A percentile compares a stretch with the other conserved stretches of the same genome.
phyloP scores from a whole-genome alignment of 495 filamentous ascomycete genomes.

The Neurospora sp. region DNA sequence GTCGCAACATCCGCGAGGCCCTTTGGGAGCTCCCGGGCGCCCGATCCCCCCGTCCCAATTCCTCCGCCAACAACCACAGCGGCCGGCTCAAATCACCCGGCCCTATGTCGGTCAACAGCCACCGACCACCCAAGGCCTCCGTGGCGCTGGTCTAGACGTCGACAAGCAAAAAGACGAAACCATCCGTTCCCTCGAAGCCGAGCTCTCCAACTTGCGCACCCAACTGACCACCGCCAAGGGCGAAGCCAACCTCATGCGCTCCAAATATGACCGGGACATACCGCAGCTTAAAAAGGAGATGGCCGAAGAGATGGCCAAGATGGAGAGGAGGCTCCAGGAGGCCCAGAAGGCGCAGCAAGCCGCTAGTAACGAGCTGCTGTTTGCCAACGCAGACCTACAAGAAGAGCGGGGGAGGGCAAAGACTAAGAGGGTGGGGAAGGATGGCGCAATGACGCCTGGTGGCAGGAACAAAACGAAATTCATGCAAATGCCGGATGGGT shows the following conservation, averaged over 20 bases:
- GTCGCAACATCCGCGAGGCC: conserved; percentile 13
- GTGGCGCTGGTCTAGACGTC: background rate
- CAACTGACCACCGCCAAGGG: conserved; percentile 37
- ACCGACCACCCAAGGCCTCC: conserved; percentile 6
- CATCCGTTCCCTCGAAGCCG: conserved; percentile 18
- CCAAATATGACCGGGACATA: conserved; percentile 39
- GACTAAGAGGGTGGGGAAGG: conserved; percentile 21
- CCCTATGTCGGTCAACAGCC: conserved; percentile 7
- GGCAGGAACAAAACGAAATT: conserved; percentile 32
- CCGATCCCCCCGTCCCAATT: conserved; percentile 18
- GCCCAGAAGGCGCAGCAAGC: conserved; percentile 36
- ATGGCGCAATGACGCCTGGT: conserved; percentile 31
- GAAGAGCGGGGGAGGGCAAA: conserved; percentile 36
- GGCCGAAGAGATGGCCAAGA: conserved; percentile 36
- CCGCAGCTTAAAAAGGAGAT: conserved; percentile 32
- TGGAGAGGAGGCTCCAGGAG: conserved; percentile 35
- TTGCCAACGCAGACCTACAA: conserved; percentile 40
- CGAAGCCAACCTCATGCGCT: conserved; percentile 44
- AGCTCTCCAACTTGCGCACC: conserved; percentile 28
- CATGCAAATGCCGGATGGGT: conserved; percentile 37
- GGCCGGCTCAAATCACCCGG: background rate
- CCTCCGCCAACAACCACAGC: conserved; percentile 2
- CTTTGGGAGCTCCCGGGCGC: conserved; percentile 6
- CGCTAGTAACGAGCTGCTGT: conserved; percentile 41
- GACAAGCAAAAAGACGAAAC: conserved; percentile 12